Conservation (phyloP, 2,329 filamentous ascomycete species). For the Aspergillus unguis region DNA sequence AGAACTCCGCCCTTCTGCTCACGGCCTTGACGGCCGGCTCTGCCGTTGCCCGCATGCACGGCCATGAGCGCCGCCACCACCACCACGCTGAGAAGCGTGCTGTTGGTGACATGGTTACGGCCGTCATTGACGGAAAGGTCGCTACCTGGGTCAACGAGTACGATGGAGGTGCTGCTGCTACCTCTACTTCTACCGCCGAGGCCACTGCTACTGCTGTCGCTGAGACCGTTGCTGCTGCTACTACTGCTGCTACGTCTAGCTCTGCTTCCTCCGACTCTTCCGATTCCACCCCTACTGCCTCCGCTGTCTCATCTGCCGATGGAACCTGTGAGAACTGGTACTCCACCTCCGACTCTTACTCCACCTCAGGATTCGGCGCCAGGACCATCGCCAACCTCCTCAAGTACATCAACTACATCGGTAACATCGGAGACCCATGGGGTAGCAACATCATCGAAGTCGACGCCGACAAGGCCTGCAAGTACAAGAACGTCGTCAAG, state of each 20-base stretch:
- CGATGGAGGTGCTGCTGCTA: slow-evolving; percentile 23
- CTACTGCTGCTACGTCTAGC: slow-evolving; percentile 14
- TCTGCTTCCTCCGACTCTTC: slow-evolving; percentile 15
- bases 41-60: slow-evolving; percentile 36
- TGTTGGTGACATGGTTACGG: slow-evolving; percentile 32
- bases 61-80: slow-evolving; percentile 38
- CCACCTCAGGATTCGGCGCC: slow-evolving; percentile 32
- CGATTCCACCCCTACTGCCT: slow-evolving; percentile 11
- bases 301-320: slow-evolving; percentile 11
- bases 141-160: slow-evolving; percentile 38
- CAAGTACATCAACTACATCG: slow-evolving; percentile 27
- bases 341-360: slow-evolving; percentile 21
- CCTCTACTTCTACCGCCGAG: slow-evolving; percentile 15
- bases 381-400: slow-evolving; percentile 17
- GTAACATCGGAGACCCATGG: slow-evolving; percentile 38
- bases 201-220: slow-evolving; percentile 16
- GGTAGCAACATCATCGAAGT: slow-evolving; percentile 43
- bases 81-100: slow-evolving; percentile 31
- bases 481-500: slow-evolving; percentile 37
- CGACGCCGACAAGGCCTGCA: slow-evolving; percentile 26
- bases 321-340: slow-evolving; percentile 24
- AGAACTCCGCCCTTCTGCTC: slow-evolving; percentile 36
- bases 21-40: slow-evolving; percentile 37
- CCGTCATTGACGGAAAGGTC: slow-evolving; percentile 33
- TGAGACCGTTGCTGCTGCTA: slow-evolving; percentile 9